Evolutionary conservation across 371 early-diverging fungal genomes (phyloP).

Genomic region (Smittium culicis): DNA sequence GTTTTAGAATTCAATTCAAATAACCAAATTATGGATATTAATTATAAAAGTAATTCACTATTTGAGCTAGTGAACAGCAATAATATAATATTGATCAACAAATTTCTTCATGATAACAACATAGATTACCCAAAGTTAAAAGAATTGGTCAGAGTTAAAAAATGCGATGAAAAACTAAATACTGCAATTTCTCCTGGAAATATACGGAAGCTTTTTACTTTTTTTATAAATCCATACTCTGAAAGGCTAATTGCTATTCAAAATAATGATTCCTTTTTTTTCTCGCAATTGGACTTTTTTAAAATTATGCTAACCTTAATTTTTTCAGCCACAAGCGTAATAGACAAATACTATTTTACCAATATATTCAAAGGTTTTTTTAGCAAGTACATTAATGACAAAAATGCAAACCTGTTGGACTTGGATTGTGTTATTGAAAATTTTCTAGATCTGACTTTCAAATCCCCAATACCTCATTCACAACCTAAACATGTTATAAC

Average conservation of each 20-base stretch:
- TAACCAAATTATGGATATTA: neutral
- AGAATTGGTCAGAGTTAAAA: neutral
- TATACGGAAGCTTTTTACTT: neutral
- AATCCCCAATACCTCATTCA: no score
- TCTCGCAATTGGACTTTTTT: neutral
- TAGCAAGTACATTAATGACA: no score
- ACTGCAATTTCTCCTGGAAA: neutral
- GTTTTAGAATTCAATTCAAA: conserved; percentile 3
- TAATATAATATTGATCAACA: neutral
- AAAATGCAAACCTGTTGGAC: no score
- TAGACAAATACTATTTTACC: neutral
- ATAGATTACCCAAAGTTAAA: neutral
- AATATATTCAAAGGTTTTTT: neutral
- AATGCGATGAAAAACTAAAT: neutral
- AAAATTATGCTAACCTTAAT: neutral
- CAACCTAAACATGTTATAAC: no score
- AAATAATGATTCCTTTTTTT: neutral
- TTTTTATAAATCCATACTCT: neutral
- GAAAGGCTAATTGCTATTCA: neutral
- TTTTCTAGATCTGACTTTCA: no score
- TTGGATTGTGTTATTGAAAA: no score
- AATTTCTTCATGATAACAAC: neutral
- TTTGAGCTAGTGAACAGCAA: conserved; percentile 2
- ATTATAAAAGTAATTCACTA: neutral
- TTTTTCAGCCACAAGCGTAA: neutral